These are phyloP conservation scores for Ettlia oleoabundans DNA, from an alignment of 139 green algal genomes.

Conservation along the genomic window DNA sequence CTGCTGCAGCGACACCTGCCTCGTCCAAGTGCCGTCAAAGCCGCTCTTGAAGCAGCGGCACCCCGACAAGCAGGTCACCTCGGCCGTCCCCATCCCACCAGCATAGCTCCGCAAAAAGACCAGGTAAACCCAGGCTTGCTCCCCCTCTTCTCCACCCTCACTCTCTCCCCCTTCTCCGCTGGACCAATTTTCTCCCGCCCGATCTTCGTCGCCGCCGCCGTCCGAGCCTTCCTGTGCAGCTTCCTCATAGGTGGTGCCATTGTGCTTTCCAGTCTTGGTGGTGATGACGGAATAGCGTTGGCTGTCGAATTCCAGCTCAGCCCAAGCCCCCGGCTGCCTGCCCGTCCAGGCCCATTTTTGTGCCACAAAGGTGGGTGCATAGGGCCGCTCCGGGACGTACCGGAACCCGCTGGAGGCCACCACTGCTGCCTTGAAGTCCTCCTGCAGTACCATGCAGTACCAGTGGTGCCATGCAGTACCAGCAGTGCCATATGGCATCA, in stretches of 20 bases:
- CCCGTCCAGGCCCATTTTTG: conserved; percentile 15
- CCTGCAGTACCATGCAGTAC: too few species aligned
- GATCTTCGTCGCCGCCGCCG: not conserved
- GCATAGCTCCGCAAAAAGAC: not conserved
- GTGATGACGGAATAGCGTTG: not conserved
- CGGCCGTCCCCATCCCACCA: not conserved
- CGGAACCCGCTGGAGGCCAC: not conserved
- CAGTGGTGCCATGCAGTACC: too few species aligned
- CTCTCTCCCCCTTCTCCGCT: not conserved
- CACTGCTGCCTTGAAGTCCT: not conserved
- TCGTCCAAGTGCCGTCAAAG: conserved; percentile 5
- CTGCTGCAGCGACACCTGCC: not conserved
- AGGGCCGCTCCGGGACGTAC: not conserved
- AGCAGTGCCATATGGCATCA: too few species aligned
- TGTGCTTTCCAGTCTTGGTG: not conserved
- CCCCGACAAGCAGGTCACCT: not conserved
- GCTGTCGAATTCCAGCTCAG: conserved; percentile 8
- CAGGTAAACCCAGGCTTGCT: not conserved
- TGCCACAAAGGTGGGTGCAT: not conserved
- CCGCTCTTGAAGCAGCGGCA: not conserved
- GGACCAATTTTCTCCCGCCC: too few species aligned
- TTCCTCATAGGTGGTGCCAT: not conserved
- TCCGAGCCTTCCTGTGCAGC: not conserved
- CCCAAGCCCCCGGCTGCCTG: not conserved
- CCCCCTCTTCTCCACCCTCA: not conserved